Evolutionary conservation across 2,329 filamentous ascomycete species (phyloP).

Genomic region (Rhynchosporium secalis): DNA sequence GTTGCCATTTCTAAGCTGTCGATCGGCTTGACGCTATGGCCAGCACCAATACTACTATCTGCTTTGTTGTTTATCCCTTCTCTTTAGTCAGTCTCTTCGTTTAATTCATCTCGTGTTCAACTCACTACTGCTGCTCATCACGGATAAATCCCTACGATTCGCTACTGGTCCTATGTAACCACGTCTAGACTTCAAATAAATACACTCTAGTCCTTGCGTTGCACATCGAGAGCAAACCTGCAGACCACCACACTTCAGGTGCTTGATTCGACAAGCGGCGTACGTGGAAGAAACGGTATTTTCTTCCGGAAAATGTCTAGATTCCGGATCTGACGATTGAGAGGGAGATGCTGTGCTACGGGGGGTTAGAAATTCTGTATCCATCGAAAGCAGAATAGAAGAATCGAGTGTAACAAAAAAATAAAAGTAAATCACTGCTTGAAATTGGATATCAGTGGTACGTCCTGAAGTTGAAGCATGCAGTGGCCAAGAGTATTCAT

Average conservation of each 20-base stretch:
- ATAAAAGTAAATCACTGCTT: not conserved
- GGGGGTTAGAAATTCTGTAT: not conserved
- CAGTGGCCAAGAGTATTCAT: not conserved
- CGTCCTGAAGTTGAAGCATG: not conserved
- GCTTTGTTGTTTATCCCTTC: not conserved
- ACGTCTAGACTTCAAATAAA: constrained; percentile 71
- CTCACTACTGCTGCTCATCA: constrained; percentile 32
- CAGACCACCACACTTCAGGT: constrained; percentile 73
- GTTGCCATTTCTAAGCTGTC: not conserved
- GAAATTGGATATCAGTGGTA: no score
- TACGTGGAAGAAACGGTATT: constrained; percentile 26
- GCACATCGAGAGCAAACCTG: constrained; percentile 69
- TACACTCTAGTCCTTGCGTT: constrained; percentile 59
- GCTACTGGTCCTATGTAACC: constrained; percentile 69
- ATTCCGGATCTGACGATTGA: not conserved
- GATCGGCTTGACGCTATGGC: not conserved
- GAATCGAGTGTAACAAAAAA: not conserved
- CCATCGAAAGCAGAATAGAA: not conserved
- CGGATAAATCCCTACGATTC: constrained; percentile 42
- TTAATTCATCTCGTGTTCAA: not conserved
- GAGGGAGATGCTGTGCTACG: not conserved
- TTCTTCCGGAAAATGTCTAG: not conserved
- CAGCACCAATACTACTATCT: not conserved
- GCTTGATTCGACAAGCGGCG: constrained; percentile 45
- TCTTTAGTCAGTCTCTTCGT: not conserved